Conservation (phyloP, 2,329 filamentous ascomycete genomes). For the Colletotrichum camelliae region DNA sequence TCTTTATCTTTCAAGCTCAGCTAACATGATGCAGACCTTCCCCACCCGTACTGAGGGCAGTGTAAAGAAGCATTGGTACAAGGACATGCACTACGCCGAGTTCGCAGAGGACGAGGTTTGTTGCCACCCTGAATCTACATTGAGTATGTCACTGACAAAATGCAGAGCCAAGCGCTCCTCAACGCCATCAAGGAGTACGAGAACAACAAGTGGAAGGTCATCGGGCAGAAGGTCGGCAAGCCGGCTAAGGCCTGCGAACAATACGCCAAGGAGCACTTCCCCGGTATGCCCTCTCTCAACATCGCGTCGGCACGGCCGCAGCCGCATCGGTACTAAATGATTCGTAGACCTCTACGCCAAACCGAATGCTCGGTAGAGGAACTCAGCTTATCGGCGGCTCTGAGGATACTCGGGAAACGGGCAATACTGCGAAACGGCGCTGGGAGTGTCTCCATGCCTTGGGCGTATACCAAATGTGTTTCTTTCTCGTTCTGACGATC, state of each 20-base stretch:
- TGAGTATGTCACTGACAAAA: slow-evolving; percentile 14
- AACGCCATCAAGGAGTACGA: slow-evolving; percentile 99
- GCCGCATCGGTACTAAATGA: slow-evolving; percentile 32
- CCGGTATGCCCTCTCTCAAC: slow-evolving; percentile 44
- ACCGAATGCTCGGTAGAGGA: slow-evolving; percentile 40
- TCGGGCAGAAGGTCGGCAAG: slow-evolving; percentile 96
- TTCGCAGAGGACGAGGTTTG: slow-evolving; percentile 95
- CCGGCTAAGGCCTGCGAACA: slow-evolving; percentile 86
- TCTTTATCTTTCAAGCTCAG: background rate
- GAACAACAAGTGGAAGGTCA: slow-evolving; percentile 97
- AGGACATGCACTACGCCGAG: slow-evolving; percentile 99
- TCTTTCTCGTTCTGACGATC: slow-evolving; percentile 19
- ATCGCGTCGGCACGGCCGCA: slow-evolving; percentile 24
- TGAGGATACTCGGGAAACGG: slow-evolving; percentile 21
- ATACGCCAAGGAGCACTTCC: slow-evolving; percentile 95
- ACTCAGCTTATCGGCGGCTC: slow-evolving; percentile 25
- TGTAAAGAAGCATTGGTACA: slow-evolving; percentile 99
- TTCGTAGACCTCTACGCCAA: slow-evolving; percentile 42
- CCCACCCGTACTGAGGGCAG: slow-evolving; percentile 93
- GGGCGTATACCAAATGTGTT: slow-evolving; percentile 25
- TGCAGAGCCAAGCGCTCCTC: slow-evolving; percentile 77
- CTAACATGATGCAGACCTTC: slow-evolving; percentile 69
- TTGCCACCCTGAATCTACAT: slow-evolving; percentile 24
- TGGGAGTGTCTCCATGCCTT: slow-evolving; percentile 23
- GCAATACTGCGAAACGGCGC: slow-evolving; percentile 22